These are phyloP conservation scores for Zychaea mexicana DNA, from an alignment of 371 early-diverging fungal species.

Conservation along the genomic window DNA sequence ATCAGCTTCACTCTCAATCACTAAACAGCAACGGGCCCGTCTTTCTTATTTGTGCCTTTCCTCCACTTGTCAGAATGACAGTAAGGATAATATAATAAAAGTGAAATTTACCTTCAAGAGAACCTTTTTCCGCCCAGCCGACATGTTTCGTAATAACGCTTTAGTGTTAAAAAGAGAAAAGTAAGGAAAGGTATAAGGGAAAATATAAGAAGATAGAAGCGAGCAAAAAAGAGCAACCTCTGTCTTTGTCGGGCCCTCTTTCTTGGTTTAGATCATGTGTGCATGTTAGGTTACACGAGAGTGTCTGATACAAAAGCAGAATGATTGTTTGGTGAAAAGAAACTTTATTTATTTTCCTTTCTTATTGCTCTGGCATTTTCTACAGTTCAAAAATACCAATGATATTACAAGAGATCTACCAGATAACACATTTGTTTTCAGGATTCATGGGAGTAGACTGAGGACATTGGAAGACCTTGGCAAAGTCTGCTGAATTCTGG, in stretches of 20 bases:
- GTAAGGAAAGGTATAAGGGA: background rate
- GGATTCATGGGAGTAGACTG: conserved; percentile 59
- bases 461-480: conserved; percentile 63
- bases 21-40: background rate
- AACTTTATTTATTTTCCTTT: no score
- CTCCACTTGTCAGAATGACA: background rate
- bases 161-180: background rate
- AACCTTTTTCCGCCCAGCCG: conserved; percentile 63
- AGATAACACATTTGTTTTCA: conserved; percentile 48
- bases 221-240: conserved; percentile 7
- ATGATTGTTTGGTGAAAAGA: no score
- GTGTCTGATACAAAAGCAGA: no score
- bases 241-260: background rate
- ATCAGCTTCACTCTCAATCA: background rate
- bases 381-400: no score
- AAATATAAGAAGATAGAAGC: background rate
- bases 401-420: no score
- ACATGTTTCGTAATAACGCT: no score
- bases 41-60: background rate
- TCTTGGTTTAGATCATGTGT: no score
- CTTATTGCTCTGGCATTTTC: no score
- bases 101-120: conserved; percentile 50
- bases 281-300: no score
- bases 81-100: background rate
- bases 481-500: conserved; percentile 62